A percentile compares a stretch with the other conserved stretches of the same genome.
Evolutionary conservation across 768 basidiomycete species (phyloP).

Genomic region (Gloeopeniophorella convolvens): DNA sequence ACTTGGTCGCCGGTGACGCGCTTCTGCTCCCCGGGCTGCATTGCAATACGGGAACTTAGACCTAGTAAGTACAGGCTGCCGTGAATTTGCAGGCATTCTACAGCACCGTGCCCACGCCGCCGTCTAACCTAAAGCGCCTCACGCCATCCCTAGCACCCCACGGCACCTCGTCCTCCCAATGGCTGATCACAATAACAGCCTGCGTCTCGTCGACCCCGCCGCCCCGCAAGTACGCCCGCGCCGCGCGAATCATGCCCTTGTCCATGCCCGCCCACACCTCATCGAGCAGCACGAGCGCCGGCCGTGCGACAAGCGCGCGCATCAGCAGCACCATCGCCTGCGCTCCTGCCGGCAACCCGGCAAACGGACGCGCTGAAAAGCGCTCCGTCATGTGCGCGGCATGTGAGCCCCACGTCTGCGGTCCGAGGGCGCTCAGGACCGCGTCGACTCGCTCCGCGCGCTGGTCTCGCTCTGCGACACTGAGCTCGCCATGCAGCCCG

Average conservation of each 20-base stretch:
- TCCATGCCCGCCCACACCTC: conserved; percentile 96
- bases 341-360: conserved; percentile 60
- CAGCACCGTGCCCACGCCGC: conserved; percentile 26
- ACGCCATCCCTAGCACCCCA: conserved; percentile 59
- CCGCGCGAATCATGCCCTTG: conserved; percentile 61
- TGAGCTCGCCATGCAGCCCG: conserved; percentile 34
- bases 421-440: conserved; percentile 62
- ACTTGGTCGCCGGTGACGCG: too few species aligned
- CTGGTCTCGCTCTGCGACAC: conserved; percentile 32
- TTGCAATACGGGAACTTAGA: too few species aligned
- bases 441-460: conserved; percentile 43
- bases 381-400: conserved; percentile 22
- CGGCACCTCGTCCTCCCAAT: conserved; percentile 90
- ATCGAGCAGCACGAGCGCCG: conserved; percentile 76
- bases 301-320: conserved; percentile 73
- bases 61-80: too few species aligned
- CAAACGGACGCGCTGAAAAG: conserved; percentile 51
- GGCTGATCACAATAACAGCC: conserved; percentile 80
- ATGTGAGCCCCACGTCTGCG: conserved; percentile 39
- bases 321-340: conserved; percentile 80
- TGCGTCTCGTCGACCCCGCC: conserved; percentile 48
- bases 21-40: too few species aligned
- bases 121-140: conserved; percentile 31
- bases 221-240: conserved; percentile 53
- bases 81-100: background rate